Evolutionary conservation across 73 alveolate species (phyloP).

Genomic region (Blepharisma japonicum): DNA sequence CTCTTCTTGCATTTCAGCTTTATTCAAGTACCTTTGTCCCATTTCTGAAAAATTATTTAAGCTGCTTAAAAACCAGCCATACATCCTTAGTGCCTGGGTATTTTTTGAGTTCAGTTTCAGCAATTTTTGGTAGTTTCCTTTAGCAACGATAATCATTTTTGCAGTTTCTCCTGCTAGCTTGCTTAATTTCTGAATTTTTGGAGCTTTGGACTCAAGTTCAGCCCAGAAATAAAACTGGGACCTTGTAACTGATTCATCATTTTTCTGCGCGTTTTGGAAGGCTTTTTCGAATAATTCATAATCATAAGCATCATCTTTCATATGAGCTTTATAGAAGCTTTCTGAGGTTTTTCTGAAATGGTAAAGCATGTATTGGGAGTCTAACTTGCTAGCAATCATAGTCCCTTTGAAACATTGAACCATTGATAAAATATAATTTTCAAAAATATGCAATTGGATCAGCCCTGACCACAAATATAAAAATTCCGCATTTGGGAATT

Average conservation of each 20-base stretch:
- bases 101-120: background rate
- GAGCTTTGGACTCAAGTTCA: conserved; percentile 10
- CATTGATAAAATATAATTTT: background rate
- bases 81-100: background rate
- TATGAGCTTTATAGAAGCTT: background rate
- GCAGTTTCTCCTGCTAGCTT: conserved; percentile 10
- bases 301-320: conserved; percentile 17
- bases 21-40: conserved; percentile 12
- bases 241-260: background rate
- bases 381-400: background rate
- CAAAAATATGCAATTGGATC: conserved; percentile 10
- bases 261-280: conserved; percentile 9
- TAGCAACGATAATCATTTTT: background rate
- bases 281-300: conserved; percentile 2
- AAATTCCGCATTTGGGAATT: conserved; percentile 19
- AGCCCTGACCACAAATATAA: conserved; percentile 14
- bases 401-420: background rate
- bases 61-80: conserved; percentile 12
- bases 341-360: conserved; percentile 1
- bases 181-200: background rate
- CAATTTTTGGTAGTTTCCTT: background rate
- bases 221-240: conserved; percentile 16
- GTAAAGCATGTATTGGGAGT: background rate
- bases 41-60: background rate
- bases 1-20: conserved; percentile 13